A percentile compares a stretch with the other conserved stretches of the same genome.
Conservation (phyloP, 768 basidiomycete species). For the Sarcodon sp. region DNA sequence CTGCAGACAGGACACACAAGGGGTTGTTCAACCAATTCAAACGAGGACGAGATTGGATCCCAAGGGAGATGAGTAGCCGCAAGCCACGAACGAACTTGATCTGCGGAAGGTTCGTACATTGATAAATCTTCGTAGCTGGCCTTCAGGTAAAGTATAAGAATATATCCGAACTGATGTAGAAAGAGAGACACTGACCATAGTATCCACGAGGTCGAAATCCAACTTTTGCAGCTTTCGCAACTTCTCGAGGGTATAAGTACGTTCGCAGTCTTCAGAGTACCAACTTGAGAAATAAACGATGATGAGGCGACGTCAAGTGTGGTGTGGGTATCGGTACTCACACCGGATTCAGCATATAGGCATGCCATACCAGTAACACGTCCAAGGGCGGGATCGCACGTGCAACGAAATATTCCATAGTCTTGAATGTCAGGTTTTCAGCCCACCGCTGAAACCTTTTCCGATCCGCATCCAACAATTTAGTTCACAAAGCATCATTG, state of each 20-base stretch:
- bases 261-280: conserved; percentile 8
- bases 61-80: conserved; percentile 12
- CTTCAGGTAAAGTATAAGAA: too few relatives aligned
- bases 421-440: not conserved
- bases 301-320: not conserved
- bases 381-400: conserved; percentile 20
- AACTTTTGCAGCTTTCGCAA: not conserved
- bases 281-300: conserved; percentile 1
- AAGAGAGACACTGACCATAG: too few relatives aligned
- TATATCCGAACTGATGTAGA: too few relatives aligned
- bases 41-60: conserved; percentile 21
- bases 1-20: conserved; percentile 24
- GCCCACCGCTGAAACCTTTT: not conserved
- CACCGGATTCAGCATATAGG: conserved; percentile 26
- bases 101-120: not conserved
- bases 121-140: not conserved
- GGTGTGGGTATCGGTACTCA: conserved; percentile 6
- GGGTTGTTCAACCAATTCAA: conserved; percentile 10
- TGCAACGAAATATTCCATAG: conserved; percentile 10
- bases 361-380: conserved; percentile 31
- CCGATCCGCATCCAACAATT: not conserved
- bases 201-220: too few relatives aligned
- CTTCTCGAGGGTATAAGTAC: not conserved
- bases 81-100: conserved; percentile 8
- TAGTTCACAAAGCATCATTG: not conserved